A percentile compares a stretch with the other conserved stretches of the same genome.
phyloP scores from a whole-genome alignment of 2,329 filamentous ascomycete species.

The Sclerotinia subarctica region DNA sequence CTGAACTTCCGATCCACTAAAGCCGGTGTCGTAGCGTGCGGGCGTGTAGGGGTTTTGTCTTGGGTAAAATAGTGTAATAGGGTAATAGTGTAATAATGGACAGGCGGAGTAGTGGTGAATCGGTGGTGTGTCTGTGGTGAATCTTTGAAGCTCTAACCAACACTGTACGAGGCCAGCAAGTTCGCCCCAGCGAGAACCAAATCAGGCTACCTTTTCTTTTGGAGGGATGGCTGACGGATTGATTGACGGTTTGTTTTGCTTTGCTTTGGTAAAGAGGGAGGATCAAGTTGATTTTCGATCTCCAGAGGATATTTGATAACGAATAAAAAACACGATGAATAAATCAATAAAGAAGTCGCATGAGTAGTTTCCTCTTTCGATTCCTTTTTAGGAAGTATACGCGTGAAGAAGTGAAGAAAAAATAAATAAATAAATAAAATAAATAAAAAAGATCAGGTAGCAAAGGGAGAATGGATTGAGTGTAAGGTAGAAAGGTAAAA shows the following conservation, averaged over 20 bases:
- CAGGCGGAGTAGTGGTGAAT: background rate
- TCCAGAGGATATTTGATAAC: background rate
- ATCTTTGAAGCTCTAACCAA: background rate
- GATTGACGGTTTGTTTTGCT: background rate
- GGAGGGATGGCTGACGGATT: background rate
- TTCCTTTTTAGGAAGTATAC: background rate
- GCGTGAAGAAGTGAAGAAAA: background rate
- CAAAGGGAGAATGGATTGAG: background rate
- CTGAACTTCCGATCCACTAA: constrained; percentile 1
- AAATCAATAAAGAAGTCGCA: background rate
- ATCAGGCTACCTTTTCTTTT: background rate
- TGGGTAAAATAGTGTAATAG: background rate
- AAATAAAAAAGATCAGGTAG: background rate
- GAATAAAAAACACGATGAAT: background rate
- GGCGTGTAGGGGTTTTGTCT: background rate
- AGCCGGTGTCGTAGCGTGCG: background rate
- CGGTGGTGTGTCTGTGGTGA: too few species aligned
- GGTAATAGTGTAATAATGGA: too few species aligned
- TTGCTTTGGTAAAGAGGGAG: background rate
- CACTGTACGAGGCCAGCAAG: background rate
- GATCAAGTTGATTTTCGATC: background rate
- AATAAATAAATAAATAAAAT: too few species aligned
- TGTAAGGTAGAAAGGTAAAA: too few species aligned
- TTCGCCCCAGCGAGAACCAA: background rate
- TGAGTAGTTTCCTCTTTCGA: background rate